Conservation (phyloP, 2,329 filamentous ascomycete genomes). For the Exophiala phaeomuriformis region DNA sequence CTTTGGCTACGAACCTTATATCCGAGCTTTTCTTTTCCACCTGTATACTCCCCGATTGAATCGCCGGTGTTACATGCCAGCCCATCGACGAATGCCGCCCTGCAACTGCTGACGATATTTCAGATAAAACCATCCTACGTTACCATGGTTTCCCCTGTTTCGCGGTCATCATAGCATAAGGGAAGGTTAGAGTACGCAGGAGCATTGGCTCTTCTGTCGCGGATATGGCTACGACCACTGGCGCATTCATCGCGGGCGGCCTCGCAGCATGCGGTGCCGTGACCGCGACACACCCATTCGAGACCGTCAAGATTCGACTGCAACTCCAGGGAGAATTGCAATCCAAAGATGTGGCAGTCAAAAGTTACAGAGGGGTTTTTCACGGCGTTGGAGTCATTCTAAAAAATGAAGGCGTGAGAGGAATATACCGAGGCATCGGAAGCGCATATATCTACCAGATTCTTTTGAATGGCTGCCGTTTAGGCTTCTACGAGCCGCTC, state of each 20-base stretch:
- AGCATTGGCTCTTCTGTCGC: not conserved
- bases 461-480: conserved; percentile 87
- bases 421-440: conserved; percentile 80
- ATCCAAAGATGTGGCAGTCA: conserved; percentile 72
- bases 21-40: not conserved
- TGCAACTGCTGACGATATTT: not conserved
- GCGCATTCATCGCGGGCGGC: conserved; percentile 90
- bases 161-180: conserved; percentile 2
- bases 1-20: not conserved
- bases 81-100: not conserved
- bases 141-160: not conserved
- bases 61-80: not conserved
- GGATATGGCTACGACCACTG: conserved; percentile 31
- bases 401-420: conserved; percentile 77
- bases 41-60: not conserved
- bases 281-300: conserved; percentile 94
- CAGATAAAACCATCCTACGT: not conserved
- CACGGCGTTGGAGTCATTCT: conserved; percentile 88
- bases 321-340: conserved; percentile 95
- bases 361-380: conserved; percentile 82
- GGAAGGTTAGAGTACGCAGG: not conserved
- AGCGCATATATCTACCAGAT: conserved; percentile 96
- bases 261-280: conserved; percentile 96
- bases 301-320: conserved; percentile 98
- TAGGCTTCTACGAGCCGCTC: conserved; percentile 96